Evolutionary conservation across 1,139 yeast genomes (phyloP).

Genomic region (Scheffersomyces parashehatae): DNA sequence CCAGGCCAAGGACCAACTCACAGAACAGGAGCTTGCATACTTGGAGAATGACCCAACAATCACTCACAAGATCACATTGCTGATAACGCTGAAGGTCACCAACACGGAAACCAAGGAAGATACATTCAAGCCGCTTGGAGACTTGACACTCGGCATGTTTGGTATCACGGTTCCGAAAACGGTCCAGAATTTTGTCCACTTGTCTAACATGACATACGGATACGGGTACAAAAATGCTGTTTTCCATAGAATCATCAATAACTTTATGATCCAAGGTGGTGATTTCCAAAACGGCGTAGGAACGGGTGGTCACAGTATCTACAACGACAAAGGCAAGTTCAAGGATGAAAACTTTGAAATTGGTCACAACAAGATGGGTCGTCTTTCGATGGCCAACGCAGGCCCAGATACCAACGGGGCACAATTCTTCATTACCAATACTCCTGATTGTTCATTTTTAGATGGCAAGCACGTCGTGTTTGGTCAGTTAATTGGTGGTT

Average conservation of each 20-base stretch:
- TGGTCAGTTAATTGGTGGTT: conserved; percentile 51
- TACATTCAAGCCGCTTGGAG: conserved; percentile 11
- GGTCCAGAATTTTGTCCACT: conserved; percentile 36
- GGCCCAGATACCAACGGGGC: conserved; percentile 46
- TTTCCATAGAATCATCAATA: conserved; percentile 40
- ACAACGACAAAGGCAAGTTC: conserved; percentile 25
- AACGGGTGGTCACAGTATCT: conserved; percentile 34
- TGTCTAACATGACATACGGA: conserved; percentile 32
- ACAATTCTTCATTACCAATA: conserved; percentile 41
- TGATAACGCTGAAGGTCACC: conserved; percentile 7
- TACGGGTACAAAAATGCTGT: conserved; percentile 33
- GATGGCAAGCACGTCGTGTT: conserved; percentile 61
- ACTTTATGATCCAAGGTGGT: conserved; percentile 46
- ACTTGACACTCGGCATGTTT: conserved; percentile 20
- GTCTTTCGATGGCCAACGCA: conserved; percentile 45
- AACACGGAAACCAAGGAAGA: neutral
- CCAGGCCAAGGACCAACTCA: neutral
- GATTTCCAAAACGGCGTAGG: conserved; percentile 29
- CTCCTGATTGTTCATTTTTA: conserved; percentile 23
- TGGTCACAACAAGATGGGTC: conserved; percentile 37
- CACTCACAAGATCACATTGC: conserved; percentile 15
- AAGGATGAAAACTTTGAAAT: conserved; percentile 40
- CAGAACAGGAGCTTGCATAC: conserved; percentile 10
- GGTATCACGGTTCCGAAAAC: conserved; percentile 37
- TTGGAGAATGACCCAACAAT: conserved; percentile 13